Conservation (phyloP, 2,329 filamentous ascomycete species). For the Fusarium tupiense region DNA sequence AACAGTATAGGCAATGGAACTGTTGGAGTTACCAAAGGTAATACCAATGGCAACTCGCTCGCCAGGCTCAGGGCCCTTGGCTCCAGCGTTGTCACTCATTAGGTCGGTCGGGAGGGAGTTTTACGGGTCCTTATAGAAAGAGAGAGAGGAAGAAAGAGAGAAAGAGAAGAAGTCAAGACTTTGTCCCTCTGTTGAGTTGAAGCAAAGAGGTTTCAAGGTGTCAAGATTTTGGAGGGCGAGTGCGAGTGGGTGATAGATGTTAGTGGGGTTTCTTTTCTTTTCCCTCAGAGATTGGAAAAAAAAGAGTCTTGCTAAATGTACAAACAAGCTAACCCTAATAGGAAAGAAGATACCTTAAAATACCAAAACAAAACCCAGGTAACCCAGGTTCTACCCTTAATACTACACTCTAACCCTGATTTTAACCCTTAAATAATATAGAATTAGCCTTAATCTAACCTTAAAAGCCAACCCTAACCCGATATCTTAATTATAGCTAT, state of each 20-base stretch:
- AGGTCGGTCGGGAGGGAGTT: conserved; percentile 24
- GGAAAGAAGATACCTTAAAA: too few relatives aligned
- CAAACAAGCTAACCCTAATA: too few relatives aligned
- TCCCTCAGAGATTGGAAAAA: conserved; percentile 37
- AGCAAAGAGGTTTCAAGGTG: conserved; percentile 19
- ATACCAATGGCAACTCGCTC: conserved; percentile 87
- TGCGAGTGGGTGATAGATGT: conserved; percentile 25
- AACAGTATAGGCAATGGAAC: conserved; percentile 91
- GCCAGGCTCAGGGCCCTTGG: conserved; percentile 61
- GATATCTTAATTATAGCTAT: too few relatives aligned
- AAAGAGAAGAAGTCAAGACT: conserved; percentile 13
- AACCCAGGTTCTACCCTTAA: too few relatives aligned
- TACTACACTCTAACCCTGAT: too few relatives aligned
- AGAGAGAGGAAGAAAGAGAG: not conserved
- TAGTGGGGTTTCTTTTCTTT: conserved; percentile 42
- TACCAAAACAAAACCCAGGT: too few relatives aligned
- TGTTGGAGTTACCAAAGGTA: conserved; percentile 98
- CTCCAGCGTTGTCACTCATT: conserved; percentile 60
- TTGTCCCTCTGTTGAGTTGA: conserved; percentile 18
- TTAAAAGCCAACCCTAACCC: too few relatives aligned
- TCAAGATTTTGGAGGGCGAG: conserved; percentile 37
- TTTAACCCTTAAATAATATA: too few relatives aligned
- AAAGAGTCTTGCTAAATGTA: not conserved
- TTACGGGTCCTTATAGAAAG: not conserved
- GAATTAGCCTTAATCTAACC: too few relatives aligned